Conservation (phyloP, 1,139 yeast genomes). For the Zygosaccharomyces sapae region DNA sequence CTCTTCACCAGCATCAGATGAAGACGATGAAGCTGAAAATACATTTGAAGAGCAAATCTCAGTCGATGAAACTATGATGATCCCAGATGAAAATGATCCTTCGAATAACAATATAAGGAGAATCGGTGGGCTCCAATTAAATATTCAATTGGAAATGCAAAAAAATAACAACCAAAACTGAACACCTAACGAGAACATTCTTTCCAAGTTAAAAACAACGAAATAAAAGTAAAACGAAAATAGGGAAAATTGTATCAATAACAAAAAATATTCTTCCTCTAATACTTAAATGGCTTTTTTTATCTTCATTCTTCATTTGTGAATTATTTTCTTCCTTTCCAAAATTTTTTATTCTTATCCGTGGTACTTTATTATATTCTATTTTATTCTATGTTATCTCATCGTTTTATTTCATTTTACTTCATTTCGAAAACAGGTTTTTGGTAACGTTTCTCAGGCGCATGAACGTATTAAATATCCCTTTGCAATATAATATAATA, state of each 20-base stretch:
- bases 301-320: too few species aligned
- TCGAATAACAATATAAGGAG: constrained; percentile 13
- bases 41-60: not conserved
- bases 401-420: not conserved
- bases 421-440: too few species aligned
- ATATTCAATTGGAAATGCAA: constrained; percentile 15
- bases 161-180: not conserved
- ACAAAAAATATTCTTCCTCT: not conserved
- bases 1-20: constrained; percentile 15
- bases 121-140: constrained; percentile 19
- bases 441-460: constrained; percentile 4
- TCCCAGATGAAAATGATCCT: constrained; percentile 6
- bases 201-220: not conserved
- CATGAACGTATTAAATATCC: constrained; percentile 4
- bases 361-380: constrained; percentile 1
- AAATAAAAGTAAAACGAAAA: not conserved
- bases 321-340: too few species aligned
- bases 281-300: not conserved
- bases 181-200: not conserved
- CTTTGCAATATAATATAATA: not conserved
- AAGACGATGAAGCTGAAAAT: constrained; percentile 10
- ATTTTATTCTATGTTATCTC: constrained; percentile 1
- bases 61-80: not conserved
- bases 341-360: not conserved
- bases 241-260: not conserved